These are phyloP conservation scores for Naganishia sp. DNA, from an alignment of 1,284 basidiomycete species.

Conservation along the genomic window DNA sequence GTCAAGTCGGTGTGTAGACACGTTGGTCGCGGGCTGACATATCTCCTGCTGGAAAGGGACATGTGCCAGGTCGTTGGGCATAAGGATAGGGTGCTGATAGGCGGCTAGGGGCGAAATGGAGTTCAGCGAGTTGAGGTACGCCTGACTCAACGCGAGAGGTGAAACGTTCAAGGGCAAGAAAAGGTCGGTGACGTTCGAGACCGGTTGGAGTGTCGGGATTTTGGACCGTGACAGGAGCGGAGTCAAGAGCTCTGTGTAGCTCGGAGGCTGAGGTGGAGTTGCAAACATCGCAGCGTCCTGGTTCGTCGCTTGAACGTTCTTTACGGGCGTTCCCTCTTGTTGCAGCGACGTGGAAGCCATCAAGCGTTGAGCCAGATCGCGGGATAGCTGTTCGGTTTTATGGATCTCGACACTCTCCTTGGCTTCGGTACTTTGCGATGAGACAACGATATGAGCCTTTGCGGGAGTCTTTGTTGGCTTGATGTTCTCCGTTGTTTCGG, in stretches of 20 bases:
- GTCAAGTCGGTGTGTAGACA: constrained; percentile 21
- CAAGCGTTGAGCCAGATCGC: constrained; percentile 12
- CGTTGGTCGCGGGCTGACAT: constrained; percentile 18
- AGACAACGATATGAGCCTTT: not conserved
- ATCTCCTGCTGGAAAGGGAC: not conserved
- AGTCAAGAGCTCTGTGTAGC: constrained; percentile 14
- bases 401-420: not conserved
- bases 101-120: not conserved
- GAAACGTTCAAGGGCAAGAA: constrained; percentile 21
- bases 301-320: not conserved
- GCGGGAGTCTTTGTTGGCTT: not conserved
- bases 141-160: constrained; percentile 16
- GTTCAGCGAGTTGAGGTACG: not conserved
- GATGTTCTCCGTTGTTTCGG: not conserved
- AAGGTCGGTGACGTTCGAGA: constrained; percentile 12
- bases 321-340: not conserved
- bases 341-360: not conserved
- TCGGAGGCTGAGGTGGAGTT: constrained; percentile 3
- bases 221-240: constrained; percentile 12
- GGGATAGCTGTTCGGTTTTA: constrained; percentile 8
- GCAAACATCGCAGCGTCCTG: not conserved
- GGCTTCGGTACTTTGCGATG: not conserved
- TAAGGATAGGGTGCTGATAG: not conserved
- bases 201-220: constrained; percentile 18
- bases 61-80: not conserved